Evolutionary conservation across 805 yeast genomes (phyloP), one percentile per base, ranked within the genome.

Genomic region (Metschnikowia lachancei): DNA sequence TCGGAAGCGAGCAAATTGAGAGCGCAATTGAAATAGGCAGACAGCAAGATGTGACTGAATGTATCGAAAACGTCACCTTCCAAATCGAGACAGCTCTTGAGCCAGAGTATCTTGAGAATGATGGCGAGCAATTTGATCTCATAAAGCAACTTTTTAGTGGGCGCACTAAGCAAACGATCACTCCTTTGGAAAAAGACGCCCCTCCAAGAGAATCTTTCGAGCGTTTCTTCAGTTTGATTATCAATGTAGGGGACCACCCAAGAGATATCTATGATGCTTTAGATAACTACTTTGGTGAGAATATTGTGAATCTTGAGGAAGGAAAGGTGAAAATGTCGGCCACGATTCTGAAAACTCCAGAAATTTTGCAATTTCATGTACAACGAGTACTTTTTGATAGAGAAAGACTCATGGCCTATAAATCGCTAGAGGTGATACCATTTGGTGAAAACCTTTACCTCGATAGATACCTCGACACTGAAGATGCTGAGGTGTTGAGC

Each of bases 41-140:
- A 53, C 99, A 94, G 62, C 99, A 94, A 63, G 99, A 94, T 70
- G 98, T 94, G 16, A 90, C 97, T 0, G 99, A 94, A 62, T 92
- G 98, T 64, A 90, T 92, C 59, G 95, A 91, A 45, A 94, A 94
- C 63, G 97, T 94, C 7, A 73, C 91, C 12, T 87, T 85, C 53
- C 98, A 92, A 63, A 70, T 94, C 31, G 97, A 92, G 61, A 87
- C 95, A 20, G 95, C 96, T 0, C 74, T 87, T 47, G 81, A 77
- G 41, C 95, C 96, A 0, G 73, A 72, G 13, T 63, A 64, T 1
- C 59, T 84, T 39, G 95, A 86, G 41, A 64, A 62, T 4, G 91
- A 90, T 56, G 77, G 81, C 18, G 98, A 92, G 62, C 97, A 92
- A 60, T 65, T 76, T 43, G 99, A 94, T 64, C 62, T 88, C 22